phyloP scores from a whole-genome alignment of 768 basidiomycete genomes.

The Amanita exitialis region DNA sequence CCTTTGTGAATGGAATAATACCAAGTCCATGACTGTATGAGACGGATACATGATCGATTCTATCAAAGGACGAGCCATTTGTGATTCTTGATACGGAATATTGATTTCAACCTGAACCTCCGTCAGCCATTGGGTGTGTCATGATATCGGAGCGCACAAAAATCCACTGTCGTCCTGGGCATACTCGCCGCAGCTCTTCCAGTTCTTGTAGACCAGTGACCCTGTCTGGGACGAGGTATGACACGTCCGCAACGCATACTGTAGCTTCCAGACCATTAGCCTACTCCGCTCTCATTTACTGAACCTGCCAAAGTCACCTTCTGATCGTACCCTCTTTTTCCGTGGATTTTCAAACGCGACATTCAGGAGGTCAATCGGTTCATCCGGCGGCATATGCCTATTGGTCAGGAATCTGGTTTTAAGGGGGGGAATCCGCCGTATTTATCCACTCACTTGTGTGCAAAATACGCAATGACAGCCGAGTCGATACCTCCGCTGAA shows the following conservation, averaged over 20 bases:
- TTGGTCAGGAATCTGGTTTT: neutral
- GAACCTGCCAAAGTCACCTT: slow-evolving; percentile 35
- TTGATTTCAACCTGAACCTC: slow-evolving; percentile 61
- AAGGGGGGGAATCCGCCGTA: neutral
- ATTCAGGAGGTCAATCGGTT: slow-evolving; percentile 88
- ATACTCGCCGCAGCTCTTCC: slow-evolving; percentile 66
- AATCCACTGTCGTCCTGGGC: slow-evolving; percentile 80
- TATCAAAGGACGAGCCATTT: slow-evolving; percentile 39
- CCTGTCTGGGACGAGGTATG: slow-evolving; percentile 85
- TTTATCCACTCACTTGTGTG: slow-evolving; percentile 45
- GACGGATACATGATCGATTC: slow-evolving; percentile 73
- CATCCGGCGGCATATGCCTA: slow-evolving; percentile 63
- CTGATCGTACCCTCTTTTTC: slow-evolving; percentile 41
- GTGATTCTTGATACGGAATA: slow-evolving; percentile 75
- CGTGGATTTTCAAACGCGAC: slow-evolving; percentile 96
- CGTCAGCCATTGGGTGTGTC: neutral
- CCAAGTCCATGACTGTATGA: slow-evolving; percentile 86
- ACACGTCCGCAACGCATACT: slow-evolving; percentile 5
- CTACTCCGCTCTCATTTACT: slow-evolving; percentile 24
- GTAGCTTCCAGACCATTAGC: slow-evolving; percentile 9
- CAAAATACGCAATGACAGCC: slow-evolving; percentile 71
- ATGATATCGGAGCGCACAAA: slow-evolving; percentile 45
- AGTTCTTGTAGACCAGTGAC: slow-evolving; percentile 69
- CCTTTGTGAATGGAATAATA: slow-evolving; percentile 24
- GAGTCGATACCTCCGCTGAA: slow-evolving; percentile 98